Evolutionary conservation across 2,329 filamentous ascomycete species (phyloP).

Genomic region (Apiospora pterosperma): DNA sequence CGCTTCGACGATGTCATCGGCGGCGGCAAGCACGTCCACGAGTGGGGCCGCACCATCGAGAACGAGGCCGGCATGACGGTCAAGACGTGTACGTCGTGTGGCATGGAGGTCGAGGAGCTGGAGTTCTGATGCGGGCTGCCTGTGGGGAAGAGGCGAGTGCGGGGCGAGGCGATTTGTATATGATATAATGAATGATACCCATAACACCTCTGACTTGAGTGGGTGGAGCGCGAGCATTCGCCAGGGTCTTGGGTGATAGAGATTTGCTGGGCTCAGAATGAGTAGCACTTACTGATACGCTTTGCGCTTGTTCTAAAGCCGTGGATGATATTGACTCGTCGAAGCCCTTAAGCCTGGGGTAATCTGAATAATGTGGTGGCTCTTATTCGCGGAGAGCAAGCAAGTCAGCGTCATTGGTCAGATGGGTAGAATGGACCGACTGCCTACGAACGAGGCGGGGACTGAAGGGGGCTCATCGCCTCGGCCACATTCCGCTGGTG

Average conservation of each 20-base stretch:
- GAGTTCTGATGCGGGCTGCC: constrained; percentile 48
- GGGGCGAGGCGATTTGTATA: not conserved
- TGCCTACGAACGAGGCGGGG: no score
- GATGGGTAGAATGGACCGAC: no score
- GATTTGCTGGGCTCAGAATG: not conserved
- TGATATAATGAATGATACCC: not conserved
- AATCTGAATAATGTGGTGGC: no score
- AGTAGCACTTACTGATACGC: no score
- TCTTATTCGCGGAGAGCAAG: no score
- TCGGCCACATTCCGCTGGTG: no score
- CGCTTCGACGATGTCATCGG: constrained; percentile 77
- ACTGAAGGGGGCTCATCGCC: no score
- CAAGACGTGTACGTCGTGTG: constrained; percentile 75
- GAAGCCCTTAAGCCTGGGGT: no score
- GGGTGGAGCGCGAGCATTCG: not conserved
- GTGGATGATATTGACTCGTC: no score
- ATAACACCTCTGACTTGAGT: not conserved
- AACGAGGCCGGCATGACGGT: constrained; percentile 70
- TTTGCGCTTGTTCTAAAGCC: no score
- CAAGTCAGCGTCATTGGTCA: no score
- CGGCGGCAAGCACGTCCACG: constrained; percentile 77
- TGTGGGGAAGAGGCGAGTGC: not conserved
- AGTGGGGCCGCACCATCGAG: constrained; percentile 73
- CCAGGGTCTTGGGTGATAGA: not conserved
- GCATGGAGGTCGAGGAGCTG: constrained; percentile 76